A percentile compares a stretch with the other conserved stretches of the same genome.
phyloP scores from a whole-genome alignment of 1,284 basidiomycete species.

The Leccinum pachyderme region DNA sequence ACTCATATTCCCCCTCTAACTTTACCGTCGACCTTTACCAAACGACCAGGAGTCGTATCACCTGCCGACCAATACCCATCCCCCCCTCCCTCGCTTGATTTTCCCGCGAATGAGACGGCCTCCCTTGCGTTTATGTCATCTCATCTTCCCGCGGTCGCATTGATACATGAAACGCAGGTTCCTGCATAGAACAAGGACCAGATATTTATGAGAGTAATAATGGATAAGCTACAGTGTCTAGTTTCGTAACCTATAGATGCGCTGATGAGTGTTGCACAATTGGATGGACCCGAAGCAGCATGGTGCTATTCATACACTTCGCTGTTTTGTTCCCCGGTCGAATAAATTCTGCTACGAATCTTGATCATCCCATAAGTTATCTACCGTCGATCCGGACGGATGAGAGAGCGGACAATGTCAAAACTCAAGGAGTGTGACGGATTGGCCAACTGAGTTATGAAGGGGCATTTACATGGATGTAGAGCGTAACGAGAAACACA shows the following conservation, averaged over 20 bases:
- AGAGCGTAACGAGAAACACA: constrained; percentile 9
- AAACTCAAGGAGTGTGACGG: constrained; percentile 1
- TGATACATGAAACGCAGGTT: constrained; percentile 17
- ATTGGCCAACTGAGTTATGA: constrained; percentile 3
- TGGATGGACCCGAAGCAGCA: not conserved
- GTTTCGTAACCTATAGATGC: constrained; percentile 7
- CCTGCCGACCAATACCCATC: constrained; percentile 68
- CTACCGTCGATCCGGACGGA: not conserved
- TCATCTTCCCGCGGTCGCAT: constrained; percentile 3
- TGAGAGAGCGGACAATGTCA: not conserved
- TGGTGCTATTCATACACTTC: not conserved
- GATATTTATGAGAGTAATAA: constrained; percentile 26
- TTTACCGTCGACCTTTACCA: constrained; percentile 21
- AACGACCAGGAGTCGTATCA: constrained; percentile 31
- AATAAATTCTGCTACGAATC: not conserved
- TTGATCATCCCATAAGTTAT: not conserved
- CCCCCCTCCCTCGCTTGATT: constrained; percentile 71
- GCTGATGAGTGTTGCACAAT: not conserved
- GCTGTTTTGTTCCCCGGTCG: not conserved
- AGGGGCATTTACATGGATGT: constrained; percentile 24
- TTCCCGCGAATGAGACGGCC: constrained; percentile 44
- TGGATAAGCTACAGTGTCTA: constrained; percentile 1
- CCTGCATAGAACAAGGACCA: constrained; percentile 18
- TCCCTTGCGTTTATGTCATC: constrained; percentile 14
- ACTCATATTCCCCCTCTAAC: constrained; percentile 30